phyloP scores from a whole-genome alignment of 805 yeast genomes.

The Saturnispora halmiae region DNA sequence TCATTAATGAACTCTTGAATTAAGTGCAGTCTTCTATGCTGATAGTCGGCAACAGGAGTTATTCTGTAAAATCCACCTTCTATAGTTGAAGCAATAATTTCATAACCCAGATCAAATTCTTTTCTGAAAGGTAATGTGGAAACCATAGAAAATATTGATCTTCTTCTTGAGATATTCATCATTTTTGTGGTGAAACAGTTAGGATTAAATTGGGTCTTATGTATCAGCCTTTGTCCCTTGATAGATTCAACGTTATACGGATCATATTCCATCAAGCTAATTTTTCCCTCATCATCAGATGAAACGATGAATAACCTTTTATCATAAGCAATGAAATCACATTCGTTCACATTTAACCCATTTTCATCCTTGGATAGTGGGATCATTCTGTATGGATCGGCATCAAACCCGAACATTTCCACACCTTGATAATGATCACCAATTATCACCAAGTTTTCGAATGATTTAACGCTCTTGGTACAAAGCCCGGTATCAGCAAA shows the following conservation, averaged over 20 bases:
- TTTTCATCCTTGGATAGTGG: constrained; percentile 66
- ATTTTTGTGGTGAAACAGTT: constrained; percentile 54
- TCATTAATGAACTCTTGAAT: constrained; percentile 83
- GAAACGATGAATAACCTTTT: constrained; percentile 58
- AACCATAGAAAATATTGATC: constrained; percentile 25
- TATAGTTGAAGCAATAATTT: constrained; percentile 58
- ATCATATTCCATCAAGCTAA: constrained; percentile 76
- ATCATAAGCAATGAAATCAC: constrained; percentile 70
- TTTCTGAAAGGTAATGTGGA: constrained; percentile 24
- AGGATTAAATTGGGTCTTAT: constrained; percentile 59
- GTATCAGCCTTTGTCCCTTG: constrained; percentile 68
- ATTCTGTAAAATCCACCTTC: constrained; percentile 78
- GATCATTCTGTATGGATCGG: constrained; percentile 87
- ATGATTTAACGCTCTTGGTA: constrained; percentile 68
- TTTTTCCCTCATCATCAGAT: constrained; percentile 56
- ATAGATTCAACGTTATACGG: constrained; percentile 84
- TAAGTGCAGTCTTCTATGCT: constrained; percentile 73
- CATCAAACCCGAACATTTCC: constrained; percentile 82
- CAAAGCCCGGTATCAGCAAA: constrained; percentile 80
- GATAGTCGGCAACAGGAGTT: constrained; percentile 63
- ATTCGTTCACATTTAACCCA: constrained; percentile 51
- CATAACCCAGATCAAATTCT: constrained; percentile 34
- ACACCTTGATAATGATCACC: constrained; percentile 76
- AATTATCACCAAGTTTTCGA: constrained; percentile 70
- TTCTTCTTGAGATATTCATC: constrained; percentile 35